phyloP scores from a whole-genome alignment of 2,329 filamentous ascomycete genomes.

The Diaporthe sp. region DNA sequence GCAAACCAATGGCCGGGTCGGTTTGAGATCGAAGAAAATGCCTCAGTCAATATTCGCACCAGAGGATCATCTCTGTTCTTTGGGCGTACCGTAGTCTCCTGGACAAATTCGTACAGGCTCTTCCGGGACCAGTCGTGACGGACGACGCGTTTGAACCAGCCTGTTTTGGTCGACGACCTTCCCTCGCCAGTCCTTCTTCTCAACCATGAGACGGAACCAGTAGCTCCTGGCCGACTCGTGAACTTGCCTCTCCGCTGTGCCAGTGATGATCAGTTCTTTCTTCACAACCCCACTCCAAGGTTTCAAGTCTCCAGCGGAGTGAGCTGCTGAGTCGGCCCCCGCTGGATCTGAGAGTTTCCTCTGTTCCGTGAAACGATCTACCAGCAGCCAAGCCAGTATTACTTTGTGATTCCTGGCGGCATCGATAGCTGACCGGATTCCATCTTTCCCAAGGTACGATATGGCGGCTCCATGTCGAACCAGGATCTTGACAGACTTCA shows the following conservation, averaged over 20 bases:
- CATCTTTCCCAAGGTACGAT: neutral
- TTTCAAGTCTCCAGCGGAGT: too few relatives aligned
- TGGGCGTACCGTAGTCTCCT: neutral
- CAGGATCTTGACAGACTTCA: neutral
- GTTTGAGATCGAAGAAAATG: neutral
- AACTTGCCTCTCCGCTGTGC: neutral
- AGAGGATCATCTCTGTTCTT: neutral
- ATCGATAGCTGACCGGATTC: neutral
- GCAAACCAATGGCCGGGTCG: fast-evolving
- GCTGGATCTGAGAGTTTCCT: neutral
- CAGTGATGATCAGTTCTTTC: neutral
- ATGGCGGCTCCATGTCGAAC: slow-evolving; percentile 1
- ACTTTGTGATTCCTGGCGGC: neutral
- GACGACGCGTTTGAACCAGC: neutral
- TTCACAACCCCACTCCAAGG: neutral
- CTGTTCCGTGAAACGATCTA: slow-evolving; percentile 4
- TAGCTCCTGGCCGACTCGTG: neutral
- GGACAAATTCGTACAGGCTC: neutral
- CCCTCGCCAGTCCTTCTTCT: neutral
- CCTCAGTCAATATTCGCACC: too few relatives aligned
- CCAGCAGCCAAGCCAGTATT: slow-evolving; percentile 5
- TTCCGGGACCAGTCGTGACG: neutral
- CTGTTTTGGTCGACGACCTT: neutral
- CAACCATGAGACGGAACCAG: neutral
- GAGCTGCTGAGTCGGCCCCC: too few relatives aligned